A percentile compares a stretch with the other conserved stretches of the same genome.
phyloP scores from a whole-genome alignment of 345 rosid species.

The Lepidium aucheri region DNA sequence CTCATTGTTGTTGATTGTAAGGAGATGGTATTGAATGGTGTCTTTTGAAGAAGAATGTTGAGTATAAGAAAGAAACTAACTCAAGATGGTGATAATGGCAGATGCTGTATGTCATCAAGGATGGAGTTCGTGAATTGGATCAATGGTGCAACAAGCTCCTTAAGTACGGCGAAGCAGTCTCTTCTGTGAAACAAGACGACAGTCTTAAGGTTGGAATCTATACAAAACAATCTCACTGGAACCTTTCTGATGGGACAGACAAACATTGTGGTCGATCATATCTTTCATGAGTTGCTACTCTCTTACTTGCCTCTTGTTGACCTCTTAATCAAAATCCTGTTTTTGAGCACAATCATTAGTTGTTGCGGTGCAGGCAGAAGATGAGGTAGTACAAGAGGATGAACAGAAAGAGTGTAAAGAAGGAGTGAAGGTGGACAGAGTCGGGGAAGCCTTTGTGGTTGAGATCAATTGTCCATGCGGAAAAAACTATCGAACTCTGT shows the following conservation, averaged over 20 bases:
- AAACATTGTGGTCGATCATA: not conserved
- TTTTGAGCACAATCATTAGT: not conserved
- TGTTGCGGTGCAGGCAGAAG: not conserved
- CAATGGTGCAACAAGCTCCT: conserved; percentile 31
- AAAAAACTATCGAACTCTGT: conserved; percentile 23
- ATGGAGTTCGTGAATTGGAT: conserved; percentile 27
- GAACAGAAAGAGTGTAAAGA: conserved; percentile 16
- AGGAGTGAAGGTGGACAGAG: conserved; percentile 29
- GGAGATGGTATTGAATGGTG: not conserved
- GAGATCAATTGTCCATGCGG: conserved; percentile 32
- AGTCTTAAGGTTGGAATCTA: conserved; percentile 9
- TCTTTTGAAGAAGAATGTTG: not conserved
- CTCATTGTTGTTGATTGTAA: not conserved
- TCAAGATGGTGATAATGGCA: not conserved
- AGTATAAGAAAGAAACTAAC: not conserved
- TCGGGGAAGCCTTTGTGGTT: conserved; percentile 29
- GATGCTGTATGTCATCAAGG: conserved; percentile 29
- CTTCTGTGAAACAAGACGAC: conserved; percentile 17
- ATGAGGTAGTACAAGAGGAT: conserved; percentile 12
- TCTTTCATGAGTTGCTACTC: not conserved
- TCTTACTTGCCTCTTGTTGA: not conserved
- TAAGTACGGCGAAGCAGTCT: conserved; percentile 18
- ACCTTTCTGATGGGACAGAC: not conserved
- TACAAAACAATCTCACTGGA: not conserved
- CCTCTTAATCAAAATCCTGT: not conserved